Conservation (phyloP, 2,329 filamentous ascomycete genomes). For the Fusarium austroafricanum region DNA sequence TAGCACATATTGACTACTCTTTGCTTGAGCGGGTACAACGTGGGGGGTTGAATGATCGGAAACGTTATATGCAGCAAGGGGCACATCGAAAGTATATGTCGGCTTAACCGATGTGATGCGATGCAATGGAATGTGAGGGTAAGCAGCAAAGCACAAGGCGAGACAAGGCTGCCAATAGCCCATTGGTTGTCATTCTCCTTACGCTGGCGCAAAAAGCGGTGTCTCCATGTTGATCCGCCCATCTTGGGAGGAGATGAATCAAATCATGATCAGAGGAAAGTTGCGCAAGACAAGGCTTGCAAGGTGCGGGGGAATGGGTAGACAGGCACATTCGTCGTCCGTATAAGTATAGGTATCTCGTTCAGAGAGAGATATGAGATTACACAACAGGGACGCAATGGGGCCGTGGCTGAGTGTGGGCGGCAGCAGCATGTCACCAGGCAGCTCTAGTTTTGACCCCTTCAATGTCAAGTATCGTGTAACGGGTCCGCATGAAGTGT, state of each 20-base stretch:
- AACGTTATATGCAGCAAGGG: constrained; percentile 32
- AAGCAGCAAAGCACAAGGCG: constrained; percentile 22
- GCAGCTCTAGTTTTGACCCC: constrained; percentile 7
- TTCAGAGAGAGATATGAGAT: constrained; percentile 39
- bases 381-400: constrained; percentile 39
- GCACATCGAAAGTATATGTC: constrained; percentile 18
- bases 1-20: constrained; percentile 40
- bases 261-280: constrained; percentile 18
- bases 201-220: constrained; percentile 18
- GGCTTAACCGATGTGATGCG: constrained; percentile 26
- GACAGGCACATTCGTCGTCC: constrained; percentile 15
- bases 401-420: constrained; percentile 37
- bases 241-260: constrained; percentile 22
- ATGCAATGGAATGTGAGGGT: constrained; percentile 26
- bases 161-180: constrained; percentile 35
- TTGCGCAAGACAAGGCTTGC: constrained; percentile 22
- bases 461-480: constrained; percentile 21
- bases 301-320: constrained; percentile 42
- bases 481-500: constrained; percentile 26
- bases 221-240: constrained; percentile 38
- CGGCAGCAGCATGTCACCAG: constrained; percentile 29
- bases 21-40: constrained; percentile 26
- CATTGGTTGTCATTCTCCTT: constrained; percentile 35
- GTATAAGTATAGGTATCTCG: constrained; percentile 16
- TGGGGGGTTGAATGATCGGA: constrained; percentile 36